A percentile compares a stretch with the other conserved stretches of the same genome.
Conservation (phyloP, 1,284 basidiomycete genomes). For the Cystobasidium pallidum region DNA sequence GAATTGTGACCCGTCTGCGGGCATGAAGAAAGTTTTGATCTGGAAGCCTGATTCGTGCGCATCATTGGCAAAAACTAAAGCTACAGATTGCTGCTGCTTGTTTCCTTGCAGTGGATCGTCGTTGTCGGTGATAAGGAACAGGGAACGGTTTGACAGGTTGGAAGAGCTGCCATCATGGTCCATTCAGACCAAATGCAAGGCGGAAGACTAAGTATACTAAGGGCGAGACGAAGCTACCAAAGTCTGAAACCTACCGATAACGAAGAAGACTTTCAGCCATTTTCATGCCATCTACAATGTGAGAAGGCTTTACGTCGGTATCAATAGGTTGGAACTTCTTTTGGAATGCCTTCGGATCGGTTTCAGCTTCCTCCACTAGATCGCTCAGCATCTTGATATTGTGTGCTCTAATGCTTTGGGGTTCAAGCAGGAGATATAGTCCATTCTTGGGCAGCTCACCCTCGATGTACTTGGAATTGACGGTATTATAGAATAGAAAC, state of each 20-base stretch:
- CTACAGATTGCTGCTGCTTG: slow-evolving; percentile 42
- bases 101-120: slow-evolving; percentile 64
- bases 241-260: slow-evolving; percentile 65
- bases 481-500: slow-evolving; percentile 88
- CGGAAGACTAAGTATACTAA: not conserved
- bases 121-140: slow-evolving; percentile 91
- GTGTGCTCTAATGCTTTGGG: slow-evolving; percentile 76
- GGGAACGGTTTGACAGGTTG: slow-evolving; percentile 82
- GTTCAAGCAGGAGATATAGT: slow-evolving; percentile 73
- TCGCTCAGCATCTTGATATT: slow-evolving; percentile 74
- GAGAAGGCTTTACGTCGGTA: slow-evolving; percentile 62
- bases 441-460: slow-evolving; percentile 71
- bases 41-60: slow-evolving; percentile 76
- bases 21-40: slow-evolving; percentile 89
- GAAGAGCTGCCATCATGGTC: slow-evolving; percentile 64
- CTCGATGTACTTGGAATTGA: slow-evolving; percentile 58
- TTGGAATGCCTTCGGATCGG: slow-evolving; percentile 53
- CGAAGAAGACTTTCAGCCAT: slow-evolving; percentile 85
- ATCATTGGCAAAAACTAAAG: slow-evolving; percentile 60
- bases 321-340: slow-evolving; percentile 56
- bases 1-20: slow-evolving; percentile 40
- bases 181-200: not conserved
- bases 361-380: slow-evolving; percentile 63
- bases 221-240: not conserved
- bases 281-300: slow-evolving; percentile 69